Base-by-base conservation (phyloP, 176 grass and related monocot species). In the Calamus simplicifolius region DNA sequence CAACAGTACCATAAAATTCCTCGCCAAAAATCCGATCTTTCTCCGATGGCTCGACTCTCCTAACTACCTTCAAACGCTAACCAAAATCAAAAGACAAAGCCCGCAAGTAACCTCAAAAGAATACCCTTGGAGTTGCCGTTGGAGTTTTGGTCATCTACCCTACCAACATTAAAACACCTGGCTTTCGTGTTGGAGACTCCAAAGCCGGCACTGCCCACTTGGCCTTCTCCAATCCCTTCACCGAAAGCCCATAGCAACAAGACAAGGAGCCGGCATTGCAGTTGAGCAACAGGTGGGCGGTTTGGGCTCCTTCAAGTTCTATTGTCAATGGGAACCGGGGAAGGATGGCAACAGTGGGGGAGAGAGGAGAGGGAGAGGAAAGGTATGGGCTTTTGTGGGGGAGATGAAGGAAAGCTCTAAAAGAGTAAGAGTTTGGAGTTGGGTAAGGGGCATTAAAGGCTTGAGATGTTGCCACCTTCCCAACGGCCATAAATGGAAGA, bases 131-230 rank as follows among this genome's bases (percentile, higher is more conserved):
- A 10, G 12, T 43, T 19, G 35, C 6, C 53, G 3, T 3, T 57
- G 6, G 64, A 19, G 55, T 66, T 18, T 70, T 48, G 74, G 78
- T 86, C 48, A 86, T 81, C 83, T 78, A 81, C 69, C 66, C 74
- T 69, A 70, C 60, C 69, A 57, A 43, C 56, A 75, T 0, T 74
- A 58, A 56, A 78, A 49, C 54, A 25, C 59, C 54, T 26, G n/a
- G 35, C 10, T 43, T 43, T 43, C 35, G 29, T 31, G 3, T 31
- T 1, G 35, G 35, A 43, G 35, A 43, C 35, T 43, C 35, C 35
- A 43, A 43, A 43, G 35, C 61, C n/a, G 1, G n/a, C 27, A 35
- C 58, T 86, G 65, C 68, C 69, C 29, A 6, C 27, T 28, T 2
- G 64, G 70, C 69, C 78, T 57, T 77, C 73, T 70, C 69, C 64